phyloP scores from a whole-genome alignment of 306 rosid species.

The Vigna reflexopilosa region DNA sequence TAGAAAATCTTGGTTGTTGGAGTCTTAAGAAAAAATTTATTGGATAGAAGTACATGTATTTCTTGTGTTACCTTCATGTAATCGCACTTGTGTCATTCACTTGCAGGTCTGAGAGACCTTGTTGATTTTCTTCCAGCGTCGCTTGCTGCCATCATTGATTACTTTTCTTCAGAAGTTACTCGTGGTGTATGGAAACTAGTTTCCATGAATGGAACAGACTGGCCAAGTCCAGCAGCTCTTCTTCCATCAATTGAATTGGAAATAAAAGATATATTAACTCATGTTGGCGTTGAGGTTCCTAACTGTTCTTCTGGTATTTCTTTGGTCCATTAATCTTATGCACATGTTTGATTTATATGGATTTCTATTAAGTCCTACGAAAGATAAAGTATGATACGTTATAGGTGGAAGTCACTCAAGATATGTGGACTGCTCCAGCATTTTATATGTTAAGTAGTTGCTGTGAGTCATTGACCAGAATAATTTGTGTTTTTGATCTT shows the following conservation, averaged over 20 bases:
- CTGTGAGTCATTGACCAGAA: neutral
- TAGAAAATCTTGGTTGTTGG: slow-evolving; percentile 25
- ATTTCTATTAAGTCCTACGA: slow-evolving; percentile 32
- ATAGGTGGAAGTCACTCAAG: slow-evolving; percentile 24
- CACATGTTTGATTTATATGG: slow-evolving; percentile 22
- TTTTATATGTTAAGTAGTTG: slow-evolving; percentile 23
- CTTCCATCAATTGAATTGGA: slow-evolving; percentile 68
- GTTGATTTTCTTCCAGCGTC: slow-evolving; percentile 86
- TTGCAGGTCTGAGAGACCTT: slow-evolving; percentile 83
- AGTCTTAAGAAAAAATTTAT: slow-evolving; percentile 22
- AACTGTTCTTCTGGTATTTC: slow-evolving; percentile 62
- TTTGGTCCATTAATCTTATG: slow-evolving; percentile 36
- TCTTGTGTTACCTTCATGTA: slow-evolving; percentile 40
- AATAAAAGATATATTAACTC: slow-evolving; percentile 65
- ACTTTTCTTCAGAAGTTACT: slow-evolving; percentile 82
- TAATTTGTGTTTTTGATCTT: neutral
- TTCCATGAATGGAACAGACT: slow-evolving; percentile 86
- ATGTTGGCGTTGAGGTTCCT: slow-evolving; percentile 73
- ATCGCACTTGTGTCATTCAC: slow-evolving; percentile 39
- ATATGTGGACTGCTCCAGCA: neutral
- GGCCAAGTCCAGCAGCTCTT: slow-evolving; percentile 88
- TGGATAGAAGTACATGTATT: slow-evolving; percentile 29
- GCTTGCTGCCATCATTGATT: slow-evolving; percentile 72
- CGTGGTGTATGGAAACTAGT: slow-evolving; percentile 86
- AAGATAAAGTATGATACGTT: slow-evolving; percentile 20